Evolutionary conservation across 805 yeast species (phyloP).

Genomic region (Lipomyces spencermartinsiae): DNA sequence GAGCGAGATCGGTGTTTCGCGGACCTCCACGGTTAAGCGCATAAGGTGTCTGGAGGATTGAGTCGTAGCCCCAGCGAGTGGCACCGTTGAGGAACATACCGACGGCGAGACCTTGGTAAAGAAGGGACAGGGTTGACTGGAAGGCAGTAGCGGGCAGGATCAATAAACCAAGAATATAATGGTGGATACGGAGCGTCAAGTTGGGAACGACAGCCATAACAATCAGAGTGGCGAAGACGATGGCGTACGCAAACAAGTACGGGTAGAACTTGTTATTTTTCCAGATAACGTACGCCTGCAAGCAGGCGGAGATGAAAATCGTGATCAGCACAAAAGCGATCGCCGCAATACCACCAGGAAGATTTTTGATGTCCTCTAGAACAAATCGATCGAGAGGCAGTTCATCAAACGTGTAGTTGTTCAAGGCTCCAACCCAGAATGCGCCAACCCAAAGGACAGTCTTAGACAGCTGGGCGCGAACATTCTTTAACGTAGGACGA

Average conservation of each 20-base stretch:
- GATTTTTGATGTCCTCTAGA: constrained; percentile 67
- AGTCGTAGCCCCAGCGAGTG: constrained; percentile 91
- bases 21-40: constrained; percentile 38
- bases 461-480: constrained; percentile 47
- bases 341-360: constrained; percentile 78
- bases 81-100: constrained; percentile 86
- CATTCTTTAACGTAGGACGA: constrained; percentile 39
- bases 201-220: constrained; percentile 63
- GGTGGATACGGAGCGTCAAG: constrained; percentile 73
- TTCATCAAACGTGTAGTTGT: constrained; percentile 86
- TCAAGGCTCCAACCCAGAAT: constrained; percentile 83
- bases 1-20: constrained; percentile 35
- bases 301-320: constrained; percentile 61
- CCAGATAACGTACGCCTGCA: constrained; percentile 85
- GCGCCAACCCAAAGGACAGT: constrained; percentile 73
- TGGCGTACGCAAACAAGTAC: constrained; percentile 62
- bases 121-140: constrained; percentile 49
- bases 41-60: constrained; percentile 76
- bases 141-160: constrained; percentile 85
- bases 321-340: constrained; percentile 57
- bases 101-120: constrained; percentile 82
- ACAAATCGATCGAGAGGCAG: constrained; percentile 88
- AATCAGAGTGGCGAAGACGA: constrained; percentile 53
- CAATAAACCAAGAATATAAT: constrained; percentile 71
- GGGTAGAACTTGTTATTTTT: constrained; percentile 60